Conservation (phyloP, 1,284 basidiomycete genomes). For the Cutaneotrichosporon curvatum region DNA sequence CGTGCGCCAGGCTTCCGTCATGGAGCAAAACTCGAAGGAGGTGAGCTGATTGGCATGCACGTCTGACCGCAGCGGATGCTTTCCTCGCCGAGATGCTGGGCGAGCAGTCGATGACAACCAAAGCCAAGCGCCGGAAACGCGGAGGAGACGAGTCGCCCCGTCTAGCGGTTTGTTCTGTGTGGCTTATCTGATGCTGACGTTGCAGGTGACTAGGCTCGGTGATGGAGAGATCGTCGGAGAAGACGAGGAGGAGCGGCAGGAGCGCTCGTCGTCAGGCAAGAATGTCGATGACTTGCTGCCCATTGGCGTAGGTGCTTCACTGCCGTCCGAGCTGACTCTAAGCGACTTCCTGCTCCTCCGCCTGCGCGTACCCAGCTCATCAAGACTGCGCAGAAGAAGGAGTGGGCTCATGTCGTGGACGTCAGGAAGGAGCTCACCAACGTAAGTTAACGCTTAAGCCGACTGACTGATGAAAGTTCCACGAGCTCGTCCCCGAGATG, state of each 20-base stretch:
- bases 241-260: slow-evolving; percentile 6
- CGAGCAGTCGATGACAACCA: slow-evolving; percentile 29
- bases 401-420: slow-evolving; percentile 97
- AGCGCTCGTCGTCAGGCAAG: slow-evolving; percentile 21
- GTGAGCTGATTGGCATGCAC: slow-evolving; percentile 16
- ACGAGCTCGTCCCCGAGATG: slow-evolving; percentile 48
- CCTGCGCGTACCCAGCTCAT: slow-evolving; percentile 28
- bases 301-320: slow-evolving; percentile 55
- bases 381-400: slow-evolving; percentile 61
- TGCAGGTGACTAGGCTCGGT: slow-evolving; percentile 25
- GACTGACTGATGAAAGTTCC: slow-evolving; percentile 28
- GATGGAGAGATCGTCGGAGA: slow-evolving; percentile 24
- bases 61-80: slow-evolving; percentile 32
- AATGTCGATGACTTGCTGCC: slow-evolving; percentile 79
- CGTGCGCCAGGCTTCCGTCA: slow-evolving; percentile 37
- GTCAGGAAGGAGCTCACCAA: slow-evolving; percentile 83
- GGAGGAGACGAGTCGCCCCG: slow-evolving; percentile 31
- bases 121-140: slow-evolving; percentile 33
- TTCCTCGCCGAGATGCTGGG: slow-evolving; percentile 43
- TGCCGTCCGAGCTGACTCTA: slow-evolving; percentile 7
- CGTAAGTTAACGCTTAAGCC: slow-evolving; percentile 22
- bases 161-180: slow-evolving; percentile 18
- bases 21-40: slow-evolving; percentile 38
- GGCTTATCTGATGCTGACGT: background rate
- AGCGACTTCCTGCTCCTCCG: slow-evolving; percentile 45